These are phyloP conservation scores for Aspergillus ibericus DNA, from an alignment of 2,329 filamentous ascomycete genomes.

Conservation along the genomic window DNA sequence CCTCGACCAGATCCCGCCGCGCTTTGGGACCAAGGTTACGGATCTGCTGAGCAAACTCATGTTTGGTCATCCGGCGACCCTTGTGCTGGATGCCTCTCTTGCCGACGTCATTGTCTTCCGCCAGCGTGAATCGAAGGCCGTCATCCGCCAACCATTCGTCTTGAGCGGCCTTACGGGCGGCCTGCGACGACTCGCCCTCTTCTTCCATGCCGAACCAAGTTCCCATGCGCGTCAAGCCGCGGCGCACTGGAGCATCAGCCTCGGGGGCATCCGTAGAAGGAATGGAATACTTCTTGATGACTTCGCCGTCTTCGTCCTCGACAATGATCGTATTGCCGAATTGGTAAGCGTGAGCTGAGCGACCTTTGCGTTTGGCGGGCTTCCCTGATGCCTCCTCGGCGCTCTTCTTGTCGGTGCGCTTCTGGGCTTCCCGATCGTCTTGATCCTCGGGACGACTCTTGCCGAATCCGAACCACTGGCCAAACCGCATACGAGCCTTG, in stretches of 20 bases:
- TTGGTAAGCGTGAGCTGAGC: constrained; percentile 65
- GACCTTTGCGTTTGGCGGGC: constrained; percentile 38
- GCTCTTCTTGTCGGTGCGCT: constrained; percentile 19
- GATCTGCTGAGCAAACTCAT: constrained; percentile 65
- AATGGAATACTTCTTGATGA: constrained; percentile 68
- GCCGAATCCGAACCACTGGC: constrained; percentile 46
- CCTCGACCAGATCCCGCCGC: constrained; percentile 49
- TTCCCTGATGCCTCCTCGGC: constrained; percentile 22
- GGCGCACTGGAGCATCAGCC: constrained; percentile 46
- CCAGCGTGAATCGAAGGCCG: constrained; percentile 62
- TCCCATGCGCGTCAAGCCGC: constrained; percentile 59
- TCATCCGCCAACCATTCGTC: constrained; percentile 47
- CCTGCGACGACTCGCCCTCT: constrained; percentile 33
- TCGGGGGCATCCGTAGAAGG: constrained; percentile 40
- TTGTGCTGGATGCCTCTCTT: constrained; percentile 43
- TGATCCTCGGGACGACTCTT: constrained; percentile 29
- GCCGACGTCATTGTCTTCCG: constrained; percentile 42
- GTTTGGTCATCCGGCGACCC: constrained; percentile 63
- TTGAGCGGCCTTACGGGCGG: constrained; percentile 26
- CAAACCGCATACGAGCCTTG: constrained; percentile 49
- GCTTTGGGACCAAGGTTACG: constrained; percentile 60
- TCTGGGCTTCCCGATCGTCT: constrained; percentile 29
- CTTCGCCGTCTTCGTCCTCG: constrained; percentile 67
- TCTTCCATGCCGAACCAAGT: constrained; percentile 53
- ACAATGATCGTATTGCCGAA: constrained; percentile 71